Base-by-base conservation (phyloP, 345 rosid species). In the Lagerstroemia speciosa region DNA sequence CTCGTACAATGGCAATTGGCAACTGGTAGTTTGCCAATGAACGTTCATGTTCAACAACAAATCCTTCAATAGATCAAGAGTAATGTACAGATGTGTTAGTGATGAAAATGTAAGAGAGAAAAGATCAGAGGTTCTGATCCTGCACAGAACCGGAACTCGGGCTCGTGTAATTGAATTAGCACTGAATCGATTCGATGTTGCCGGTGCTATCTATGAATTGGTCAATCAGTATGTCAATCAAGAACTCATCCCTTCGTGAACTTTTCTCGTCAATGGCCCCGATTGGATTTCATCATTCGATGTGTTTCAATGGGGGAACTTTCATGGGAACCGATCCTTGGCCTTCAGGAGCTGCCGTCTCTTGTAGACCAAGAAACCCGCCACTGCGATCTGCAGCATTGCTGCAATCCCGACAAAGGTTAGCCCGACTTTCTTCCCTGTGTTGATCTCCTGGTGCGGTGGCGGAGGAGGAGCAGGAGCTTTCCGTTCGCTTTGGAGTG, bases 361-460 rank as follows among this genome's bases (percentile, higher is more conserved):
- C 73, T 91, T 85, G 80, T 80, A 83, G 70, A 84, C 78, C 81
- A 91, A 83, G 82, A 87, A 89, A 63, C 90, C 93, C 52, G 67
- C 84, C 2, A 86, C 93, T 33, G 89, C 80, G 72, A 91, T 71
- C 83, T 94, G 99, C 76, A 89, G 68, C 37, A 88, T 55, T 27
- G 79, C 83, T 2, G 88, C 89, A 60, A 89, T 55, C n/a, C 90
- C 97, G 33, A 81, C 78, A 72, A 94, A 89, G 52, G 89, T 58
- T 34, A 94, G 74, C 48, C 99, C 99, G 46, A 94, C 76, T 69
- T 81, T 88, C 76, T 94, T 81, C 76, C 96, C 97, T 0, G 79
- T 70, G 73, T 94, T 91, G 67, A 85, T 71, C 70, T 77, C 78
- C 19, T 65, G 31, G 55, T 43, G 31, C 29, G 27, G 43, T 17